These are phyloP conservation scores for Phycomyces blakesleeanus DNA, from an alignment of 192 early-diverging fungal genomes.

Conservation along the genomic window DNA sequence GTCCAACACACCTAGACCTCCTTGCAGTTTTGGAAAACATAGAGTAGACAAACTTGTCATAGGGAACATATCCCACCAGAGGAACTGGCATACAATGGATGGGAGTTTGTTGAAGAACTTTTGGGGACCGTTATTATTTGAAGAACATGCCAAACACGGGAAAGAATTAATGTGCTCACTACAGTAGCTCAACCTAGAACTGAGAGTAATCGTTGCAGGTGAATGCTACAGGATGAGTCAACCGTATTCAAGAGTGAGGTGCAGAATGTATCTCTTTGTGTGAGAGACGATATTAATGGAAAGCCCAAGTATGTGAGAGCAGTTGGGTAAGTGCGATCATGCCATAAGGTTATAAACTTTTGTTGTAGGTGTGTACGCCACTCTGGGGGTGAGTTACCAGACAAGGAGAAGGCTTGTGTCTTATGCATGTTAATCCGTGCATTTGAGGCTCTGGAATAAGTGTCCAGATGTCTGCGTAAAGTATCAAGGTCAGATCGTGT, in stretches of 20 bases:
- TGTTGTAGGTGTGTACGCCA: too few species aligned
- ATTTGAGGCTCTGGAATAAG: slow-evolving; percentile 3
- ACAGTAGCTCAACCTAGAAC: neutral
- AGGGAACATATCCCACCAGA: neutral
- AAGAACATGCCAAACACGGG: neutral
- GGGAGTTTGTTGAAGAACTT: neutral
- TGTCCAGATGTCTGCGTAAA: neutral
- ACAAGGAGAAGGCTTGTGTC: neutral
- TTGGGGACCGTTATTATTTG: neutral
- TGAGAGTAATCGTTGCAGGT: neutral
- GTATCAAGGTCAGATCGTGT: neutral
- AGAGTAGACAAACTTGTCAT: neutral
- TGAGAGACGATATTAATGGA: neutral
- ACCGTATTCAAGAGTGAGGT: neutral
- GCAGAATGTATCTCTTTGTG: neutral
- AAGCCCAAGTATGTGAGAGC: neutral
- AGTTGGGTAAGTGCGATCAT: neutral
- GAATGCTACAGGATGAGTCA: neutral
- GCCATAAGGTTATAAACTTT: neutral
- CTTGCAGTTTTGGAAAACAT: too few species aligned
- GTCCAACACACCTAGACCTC: too few species aligned
- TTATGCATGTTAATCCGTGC: slow-evolving; percentile 5
- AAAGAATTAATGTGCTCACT: neutral
- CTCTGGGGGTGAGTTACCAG: neutral
- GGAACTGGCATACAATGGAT: neutral